Evolutionary conservation across 768 basidiomycete genomes (phyloP).

Genomic region (Tylopilus intermedius): DNA sequence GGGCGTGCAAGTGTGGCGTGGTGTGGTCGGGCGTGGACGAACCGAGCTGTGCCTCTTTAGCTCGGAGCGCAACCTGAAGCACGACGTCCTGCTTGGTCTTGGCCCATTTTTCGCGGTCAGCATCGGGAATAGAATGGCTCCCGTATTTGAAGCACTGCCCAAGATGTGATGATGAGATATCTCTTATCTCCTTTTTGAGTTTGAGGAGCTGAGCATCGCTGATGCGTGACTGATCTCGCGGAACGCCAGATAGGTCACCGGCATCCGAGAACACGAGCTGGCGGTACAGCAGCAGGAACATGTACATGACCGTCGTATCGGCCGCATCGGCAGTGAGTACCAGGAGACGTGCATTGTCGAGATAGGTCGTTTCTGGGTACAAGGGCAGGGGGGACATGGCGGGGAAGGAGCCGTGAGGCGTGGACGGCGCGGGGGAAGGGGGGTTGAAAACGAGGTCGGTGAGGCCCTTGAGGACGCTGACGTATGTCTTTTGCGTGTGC

Average conservation of each 20-base stretch:
- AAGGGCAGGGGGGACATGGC: conserved; percentile 34
- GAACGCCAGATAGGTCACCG: conserved; percentile 25
- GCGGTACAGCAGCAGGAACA: conserved; percentile 77
- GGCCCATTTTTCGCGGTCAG: conserved; percentile 51
- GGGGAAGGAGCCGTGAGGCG: conserved; percentile 24
- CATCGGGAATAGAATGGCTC: conserved; percentile 23
- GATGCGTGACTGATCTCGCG: conserved; percentile 35
- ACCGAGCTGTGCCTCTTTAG: conserved; percentile 40
- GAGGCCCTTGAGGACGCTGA: conserved; percentile 54
- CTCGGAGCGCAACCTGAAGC: conserved; percentile 71
- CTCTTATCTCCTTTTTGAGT: conserved; percentile 73
- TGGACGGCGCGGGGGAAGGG: conserved; percentile 32
- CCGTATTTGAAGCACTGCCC: conserved; percentile 52
- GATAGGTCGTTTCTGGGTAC: conserved; percentile 75
- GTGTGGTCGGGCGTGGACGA: conserved; percentile 24
- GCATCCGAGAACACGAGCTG: conserved; percentile 58
- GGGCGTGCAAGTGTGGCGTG: conserved; percentile 27
- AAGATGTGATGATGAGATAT: conserved; percentile 53
- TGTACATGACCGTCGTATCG: conserved; percentile 70
- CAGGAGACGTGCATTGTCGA: conserved; percentile 68
- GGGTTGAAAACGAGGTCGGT: conserved; percentile 64
- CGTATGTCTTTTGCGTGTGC: conserved; percentile 41
- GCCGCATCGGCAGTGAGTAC: conserved; percentile 66
- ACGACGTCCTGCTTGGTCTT: conserved; percentile 59
- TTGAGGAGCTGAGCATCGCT: conserved; percentile 51